Conservation (phyloP, 73 alveolate species). For the Symbiodinium natans region DNA sequence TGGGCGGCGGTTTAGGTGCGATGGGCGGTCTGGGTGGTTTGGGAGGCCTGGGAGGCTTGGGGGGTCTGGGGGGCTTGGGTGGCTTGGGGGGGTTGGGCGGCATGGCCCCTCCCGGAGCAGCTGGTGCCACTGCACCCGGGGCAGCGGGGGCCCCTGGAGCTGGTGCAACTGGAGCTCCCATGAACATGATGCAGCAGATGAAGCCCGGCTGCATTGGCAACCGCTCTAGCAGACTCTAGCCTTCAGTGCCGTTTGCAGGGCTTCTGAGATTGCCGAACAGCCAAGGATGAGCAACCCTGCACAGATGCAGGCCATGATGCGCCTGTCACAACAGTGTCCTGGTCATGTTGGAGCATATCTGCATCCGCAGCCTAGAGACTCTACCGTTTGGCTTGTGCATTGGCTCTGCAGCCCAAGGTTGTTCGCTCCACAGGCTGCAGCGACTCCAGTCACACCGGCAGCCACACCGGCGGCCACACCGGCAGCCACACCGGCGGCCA, state of each 20-base stretch:
- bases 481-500: too few species aligned
- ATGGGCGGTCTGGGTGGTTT: too few species aligned
- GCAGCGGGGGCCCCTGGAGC: background rate
- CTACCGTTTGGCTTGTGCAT: too few species aligned
- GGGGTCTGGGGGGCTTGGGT: slow-evolving; percentile 6
- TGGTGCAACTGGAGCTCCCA: background rate
- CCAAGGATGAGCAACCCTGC: background rate
- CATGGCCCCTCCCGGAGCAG: background rate
- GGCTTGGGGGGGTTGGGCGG: background rate
- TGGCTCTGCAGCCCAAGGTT: too few species aligned
- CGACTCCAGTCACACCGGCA: too few species aligned
- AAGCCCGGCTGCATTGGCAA: background rate
- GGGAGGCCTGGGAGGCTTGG: slow-evolving; percentile 42
- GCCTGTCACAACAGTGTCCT: background rate
- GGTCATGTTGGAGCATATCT: too few species aligned
- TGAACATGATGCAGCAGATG: background rate
- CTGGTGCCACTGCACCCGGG: background rate
- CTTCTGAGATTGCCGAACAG: too few species aligned
- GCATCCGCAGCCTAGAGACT: too few species aligned
- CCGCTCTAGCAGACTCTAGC: background rate
- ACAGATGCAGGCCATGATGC: background rate
- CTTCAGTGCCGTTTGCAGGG: background rate
- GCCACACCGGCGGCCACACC: too few species aligned
- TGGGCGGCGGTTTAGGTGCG: background rate
- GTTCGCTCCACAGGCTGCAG: background rate